These are phyloP conservation scores for Teunomyces tritomae DNA, from an alignment of 805 yeast genomes.

Conservation along the genomic window DNA sequence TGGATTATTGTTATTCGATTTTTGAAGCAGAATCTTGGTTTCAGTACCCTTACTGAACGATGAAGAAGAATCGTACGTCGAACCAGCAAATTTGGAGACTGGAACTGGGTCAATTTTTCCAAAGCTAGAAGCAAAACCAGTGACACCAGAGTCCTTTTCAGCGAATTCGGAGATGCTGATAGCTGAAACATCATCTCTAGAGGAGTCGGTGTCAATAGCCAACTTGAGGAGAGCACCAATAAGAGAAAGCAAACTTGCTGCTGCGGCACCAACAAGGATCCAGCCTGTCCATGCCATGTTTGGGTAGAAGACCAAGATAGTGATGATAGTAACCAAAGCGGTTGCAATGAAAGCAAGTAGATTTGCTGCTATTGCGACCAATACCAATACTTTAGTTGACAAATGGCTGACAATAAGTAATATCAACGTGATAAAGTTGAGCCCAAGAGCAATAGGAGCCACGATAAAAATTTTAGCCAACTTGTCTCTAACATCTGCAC, in stretches of 20 bases:
- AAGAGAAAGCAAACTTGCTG: constrained; percentile 48
- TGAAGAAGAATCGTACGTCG: constrained; percentile 3
- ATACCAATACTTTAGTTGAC: constrained; percentile 17
- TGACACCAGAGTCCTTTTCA: constrained; percentile 2
- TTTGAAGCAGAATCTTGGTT: constrained; percentile 11
- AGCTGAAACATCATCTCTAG: neutral
- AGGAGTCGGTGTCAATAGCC: constrained; percentile 2
- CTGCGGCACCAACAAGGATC: constrained; percentile 68
- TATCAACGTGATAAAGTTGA: constrained; percentile 43
- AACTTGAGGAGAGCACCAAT: constrained; percentile 42
- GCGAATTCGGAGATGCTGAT: neutral
- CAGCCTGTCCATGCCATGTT: constrained; percentile 70
- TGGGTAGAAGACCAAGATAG: constrained; percentile 61
- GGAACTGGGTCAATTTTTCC: constrained; percentile 8
- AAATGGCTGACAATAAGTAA: constrained; percentile 25
- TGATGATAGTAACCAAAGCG: constrained; percentile 53
- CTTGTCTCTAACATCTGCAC: constrained; percentile 42
- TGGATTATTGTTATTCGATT: neutral
- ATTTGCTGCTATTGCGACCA: constrained; percentile 45
- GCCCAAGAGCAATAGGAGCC: constrained; percentile 65
- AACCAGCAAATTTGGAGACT: neutral
- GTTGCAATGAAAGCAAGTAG: constrained; percentile 53
- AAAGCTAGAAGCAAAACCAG: constrained; percentile 22
- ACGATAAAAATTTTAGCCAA: constrained; percentile 56
- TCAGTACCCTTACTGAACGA: constrained; percentile 22